Conservation (phyloP, 202 grass and related monocot genomes). For the Carex sylvatica region DNA sequence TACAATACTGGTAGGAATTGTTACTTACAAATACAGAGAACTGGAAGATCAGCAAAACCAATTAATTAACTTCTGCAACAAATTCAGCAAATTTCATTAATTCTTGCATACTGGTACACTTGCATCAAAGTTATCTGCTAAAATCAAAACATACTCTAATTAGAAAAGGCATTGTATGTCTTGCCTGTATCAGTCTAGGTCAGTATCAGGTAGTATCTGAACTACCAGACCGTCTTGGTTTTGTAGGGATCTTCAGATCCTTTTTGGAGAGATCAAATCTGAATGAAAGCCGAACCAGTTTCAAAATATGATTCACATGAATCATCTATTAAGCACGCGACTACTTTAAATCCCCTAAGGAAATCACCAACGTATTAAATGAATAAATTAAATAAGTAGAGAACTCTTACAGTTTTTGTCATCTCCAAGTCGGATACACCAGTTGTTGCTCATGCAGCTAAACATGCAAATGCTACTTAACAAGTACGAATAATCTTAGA, state of each 20-base stretch:
- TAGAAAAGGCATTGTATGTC: not conserved
- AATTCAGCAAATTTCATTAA: too few species aligned
- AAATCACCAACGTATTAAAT: not conserved
- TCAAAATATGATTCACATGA: not conserved
- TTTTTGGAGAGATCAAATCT: not conserved
- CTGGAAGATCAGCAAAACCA: too few species aligned
- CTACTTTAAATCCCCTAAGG: not conserved
- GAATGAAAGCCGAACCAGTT: not conserved
- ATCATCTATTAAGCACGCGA: not conserved
- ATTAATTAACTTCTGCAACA: too few species aligned
- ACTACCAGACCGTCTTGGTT: not conserved
- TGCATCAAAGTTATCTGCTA: constrained; percentile 85
- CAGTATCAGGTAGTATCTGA: not conserved
- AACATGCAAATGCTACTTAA: too few species aligned
- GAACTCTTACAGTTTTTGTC: constrained; percentile 46
- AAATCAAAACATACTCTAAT: constrained; percentile 18
- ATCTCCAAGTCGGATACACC: constrained; percentile 53
- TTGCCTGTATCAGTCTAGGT: not conserved
- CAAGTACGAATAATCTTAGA: too few species aligned
- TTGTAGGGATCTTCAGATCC: not conserved
- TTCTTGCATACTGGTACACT: constrained; percentile 67
- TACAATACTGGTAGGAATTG: too few species aligned
- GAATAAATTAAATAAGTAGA: constrained; percentile 1
- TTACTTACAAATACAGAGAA: too few species aligned
- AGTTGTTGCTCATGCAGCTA: too few species aligned